A percentile compares a stretch with the other conserved stretches of the same genome.
These are phyloP conservation scores for Pyrus bretschneideri DNA, from an alignment of 306 rosid species.

Conservation along the genomic window DNA sequence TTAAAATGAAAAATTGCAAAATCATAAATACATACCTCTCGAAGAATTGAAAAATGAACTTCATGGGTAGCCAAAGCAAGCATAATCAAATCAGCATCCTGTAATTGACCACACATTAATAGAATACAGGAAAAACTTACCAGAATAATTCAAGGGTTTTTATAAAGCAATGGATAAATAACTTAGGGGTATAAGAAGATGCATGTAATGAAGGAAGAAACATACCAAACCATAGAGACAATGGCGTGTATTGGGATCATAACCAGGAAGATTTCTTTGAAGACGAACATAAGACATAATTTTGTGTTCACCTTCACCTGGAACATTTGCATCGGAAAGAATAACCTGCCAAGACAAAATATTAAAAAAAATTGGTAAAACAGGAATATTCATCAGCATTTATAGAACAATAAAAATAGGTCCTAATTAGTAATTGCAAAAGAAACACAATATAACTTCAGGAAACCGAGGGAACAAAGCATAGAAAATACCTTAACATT, in stretches of 20 bases:
- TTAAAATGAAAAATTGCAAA: not conserved
- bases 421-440: not conserved
- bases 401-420: not conserved
- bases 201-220: constrained; percentile 28
- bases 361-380: not conserved
- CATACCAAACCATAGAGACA: constrained; percentile 99
- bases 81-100: constrained; percentile 99
- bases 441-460: constrained; percentile 1
- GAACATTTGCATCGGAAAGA: constrained; percentile 99
- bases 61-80: constrained; percentile 96
- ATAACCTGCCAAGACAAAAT: constrained; percentile 52
- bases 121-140: not conserved
- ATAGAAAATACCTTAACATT: constrained; percentile 55
- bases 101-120: constrained; percentile 24
- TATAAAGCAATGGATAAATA: not conserved
- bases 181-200: not conserved
- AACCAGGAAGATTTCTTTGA: constrained; percentile 91
- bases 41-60: constrained; percentile 87
- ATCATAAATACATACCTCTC: constrained; percentile 63
- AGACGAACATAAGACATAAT: constrained; percentile 95
- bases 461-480: constrained; percentile 2
- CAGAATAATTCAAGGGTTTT: constrained; percentile 2
- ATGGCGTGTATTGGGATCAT: constrained; percentile 92
- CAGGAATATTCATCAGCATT: constrained; percentile 6
- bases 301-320: constrained; percentile 99